Percentiles rank a stretch among this genome's conserved stretches.
These are phyloP conservation scores for Saturnispora galanensis DNA, from an alignment of 805 yeast species.

Conservation along the genomic window DNA sequence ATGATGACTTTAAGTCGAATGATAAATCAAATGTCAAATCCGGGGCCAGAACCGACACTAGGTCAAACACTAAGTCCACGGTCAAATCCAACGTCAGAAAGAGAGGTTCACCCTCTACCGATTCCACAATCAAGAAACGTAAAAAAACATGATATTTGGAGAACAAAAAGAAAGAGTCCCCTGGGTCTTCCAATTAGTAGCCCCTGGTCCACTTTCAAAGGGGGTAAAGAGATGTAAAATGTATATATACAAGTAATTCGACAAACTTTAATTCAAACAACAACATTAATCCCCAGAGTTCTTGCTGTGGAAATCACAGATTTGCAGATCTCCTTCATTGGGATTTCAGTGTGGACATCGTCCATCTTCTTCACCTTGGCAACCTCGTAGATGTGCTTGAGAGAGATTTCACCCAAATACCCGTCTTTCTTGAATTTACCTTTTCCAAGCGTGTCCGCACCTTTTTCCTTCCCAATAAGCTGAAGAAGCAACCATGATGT, in stretches of 20 bases:
- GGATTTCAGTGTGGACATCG: constrained; percentile 60
- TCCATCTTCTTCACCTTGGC: constrained; percentile 91
- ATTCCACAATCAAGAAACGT: no score
- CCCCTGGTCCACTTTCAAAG: not conserved
- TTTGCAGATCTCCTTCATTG: constrained; percentile 68
- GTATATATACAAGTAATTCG: not conserved
- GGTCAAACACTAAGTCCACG: no score
- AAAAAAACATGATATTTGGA: no score
- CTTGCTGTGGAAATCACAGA: constrained; percentile 82
- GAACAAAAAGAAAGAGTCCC: no score
- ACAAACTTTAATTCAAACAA: constrained; percentile 33
- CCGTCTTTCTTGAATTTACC: constrained; percentile 39
- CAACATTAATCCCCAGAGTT: constrained; percentile 78
- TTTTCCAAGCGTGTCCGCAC: constrained; percentile 60
- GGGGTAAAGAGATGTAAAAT: not conserved
- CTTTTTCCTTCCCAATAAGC: constrained; percentile 74
- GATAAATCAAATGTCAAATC: not conserved
- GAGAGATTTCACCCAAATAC: constrained; percentile 36
- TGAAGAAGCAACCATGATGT: constrained; percentile 77
- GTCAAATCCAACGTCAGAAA: no score
- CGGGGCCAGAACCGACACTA: no score
- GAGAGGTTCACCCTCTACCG: no score
- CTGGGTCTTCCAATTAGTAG: no score
- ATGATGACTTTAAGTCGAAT: not conserved
- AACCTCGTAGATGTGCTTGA: constrained; percentile 89